Evolutionary conservation across 495 filamentous ascomycete genomes (phyloP).

Genomic region (Cercophora samala): DNA sequence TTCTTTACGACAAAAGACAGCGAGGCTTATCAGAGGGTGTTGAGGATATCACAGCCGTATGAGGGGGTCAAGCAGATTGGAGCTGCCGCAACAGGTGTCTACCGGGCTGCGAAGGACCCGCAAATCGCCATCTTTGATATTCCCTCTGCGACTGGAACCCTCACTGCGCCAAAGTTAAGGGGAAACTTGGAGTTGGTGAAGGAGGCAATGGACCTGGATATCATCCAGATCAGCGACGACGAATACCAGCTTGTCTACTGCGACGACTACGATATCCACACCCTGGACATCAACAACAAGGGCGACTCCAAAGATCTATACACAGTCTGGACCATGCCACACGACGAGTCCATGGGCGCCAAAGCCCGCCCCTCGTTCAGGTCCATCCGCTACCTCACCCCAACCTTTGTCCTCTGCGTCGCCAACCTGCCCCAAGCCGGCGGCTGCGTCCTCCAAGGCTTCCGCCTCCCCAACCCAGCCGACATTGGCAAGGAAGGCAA

Average conservation of each 20-base stretch:
- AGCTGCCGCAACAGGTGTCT: slow-evolving; percentile 63
- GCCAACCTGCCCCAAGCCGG: slow-evolving; percentile 47
- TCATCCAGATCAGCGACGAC: slow-evolving; percentile 56
- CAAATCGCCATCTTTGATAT: slow-evolving; percentile 80
- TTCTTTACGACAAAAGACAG: slow-evolving; percentile 59
- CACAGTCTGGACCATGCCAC: slow-evolving; percentile 59
- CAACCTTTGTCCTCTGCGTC: slow-evolving; percentile 68
- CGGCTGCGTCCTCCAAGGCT: slow-evolving; percentile 52
- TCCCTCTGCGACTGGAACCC: slow-evolving; percentile 47
- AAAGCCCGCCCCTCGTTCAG: slow-evolving; percentile 53
- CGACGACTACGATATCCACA: slow-evolving; percentile 69
- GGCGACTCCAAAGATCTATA: slow-evolving; percentile 50
- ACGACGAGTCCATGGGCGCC: slow-evolving; percentile 46
- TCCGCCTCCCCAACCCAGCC: slow-evolving; percentile 39
- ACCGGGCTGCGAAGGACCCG: slow-evolving; percentile 53
- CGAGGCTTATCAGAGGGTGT: slow-evolving; percentile 74
- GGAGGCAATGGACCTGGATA: slow-evolving; percentile 81
- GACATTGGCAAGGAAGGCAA: slow-evolving; percentile 27
- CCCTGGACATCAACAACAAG: slow-evolving; percentile 49
- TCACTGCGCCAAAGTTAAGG: slow-evolving; percentile 55
- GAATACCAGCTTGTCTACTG: slow-evolving; percentile 76
- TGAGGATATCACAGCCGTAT: slow-evolving; percentile 58
- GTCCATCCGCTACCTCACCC: slow-evolving; percentile 71
- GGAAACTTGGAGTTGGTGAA: slow-evolving; percentile 62
- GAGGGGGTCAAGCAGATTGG: slow-evolving; percentile 51